Conservation (phyloP, 2,329 filamentous ascomycete species). For the Cercospora sesami region DNA sequence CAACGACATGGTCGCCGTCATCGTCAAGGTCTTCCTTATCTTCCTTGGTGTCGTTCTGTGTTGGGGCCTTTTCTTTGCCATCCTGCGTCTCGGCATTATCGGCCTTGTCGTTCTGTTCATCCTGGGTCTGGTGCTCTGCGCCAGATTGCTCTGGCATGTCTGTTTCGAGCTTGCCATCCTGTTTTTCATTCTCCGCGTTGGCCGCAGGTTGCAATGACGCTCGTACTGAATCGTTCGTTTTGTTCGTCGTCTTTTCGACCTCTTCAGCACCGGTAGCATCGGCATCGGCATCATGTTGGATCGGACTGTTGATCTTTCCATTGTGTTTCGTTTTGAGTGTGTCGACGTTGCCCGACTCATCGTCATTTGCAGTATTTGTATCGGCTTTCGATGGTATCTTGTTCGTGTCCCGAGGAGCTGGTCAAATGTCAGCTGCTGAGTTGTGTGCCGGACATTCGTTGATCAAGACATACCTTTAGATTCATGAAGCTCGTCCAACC, state of each 20-base stretch:
- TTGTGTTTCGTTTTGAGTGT: neutral
- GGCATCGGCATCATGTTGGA: neutral
- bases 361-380: constrained; percentile 9
- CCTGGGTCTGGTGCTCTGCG: neutral
- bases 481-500: constrained; percentile 11
- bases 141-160: neutral
- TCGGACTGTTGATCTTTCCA: neutral
- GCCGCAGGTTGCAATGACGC: neutral
- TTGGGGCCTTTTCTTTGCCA: constrained; percentile 17
- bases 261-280: neutral
- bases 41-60: constrained; percentile 27
- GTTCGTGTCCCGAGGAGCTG: neutral
- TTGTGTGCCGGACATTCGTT: neutral
- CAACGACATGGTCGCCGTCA: constrained; percentile 73
- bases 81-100: constrained; percentile 17
- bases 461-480: constrained; percentile 10
- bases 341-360: neutral
- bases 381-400: neutral
- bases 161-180: neutral
- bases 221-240: neutral
- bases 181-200: neutral
- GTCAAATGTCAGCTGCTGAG: neutral
- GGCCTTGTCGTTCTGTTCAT: constrained; percentile 16
- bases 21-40: constrained; percentile 55
- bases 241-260: neutral